Evolutionary conservation across 257 asterid genomes (phyloP).

Genomic region (Ligustrum vulgare): DNA sequence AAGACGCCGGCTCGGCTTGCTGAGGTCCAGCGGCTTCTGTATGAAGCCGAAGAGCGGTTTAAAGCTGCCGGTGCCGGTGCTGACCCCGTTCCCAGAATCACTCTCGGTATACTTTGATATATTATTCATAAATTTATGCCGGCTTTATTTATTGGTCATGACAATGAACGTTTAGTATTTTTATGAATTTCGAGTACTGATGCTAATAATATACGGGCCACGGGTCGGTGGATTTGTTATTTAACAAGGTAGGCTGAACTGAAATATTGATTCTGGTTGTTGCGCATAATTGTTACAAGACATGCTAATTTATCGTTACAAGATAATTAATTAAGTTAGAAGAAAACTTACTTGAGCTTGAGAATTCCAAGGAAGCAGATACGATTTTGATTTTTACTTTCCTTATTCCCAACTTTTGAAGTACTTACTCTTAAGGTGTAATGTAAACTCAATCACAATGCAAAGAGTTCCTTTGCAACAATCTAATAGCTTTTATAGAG

Average conservation of each 20-base stretch:
- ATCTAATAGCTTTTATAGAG: background rate
- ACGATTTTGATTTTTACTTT: background rate
- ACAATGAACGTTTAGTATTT: background rate
- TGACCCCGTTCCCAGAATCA: constrained; percentile 73
- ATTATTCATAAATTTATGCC: background rate
- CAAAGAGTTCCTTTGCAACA: background rate
- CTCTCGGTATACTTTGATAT: constrained; percentile 47
- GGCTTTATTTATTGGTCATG: background rate
- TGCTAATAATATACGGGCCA: background rate
- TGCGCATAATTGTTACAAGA: background rate
- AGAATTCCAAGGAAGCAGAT: background rate
- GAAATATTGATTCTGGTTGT: background rate
- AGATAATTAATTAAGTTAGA: background rate
- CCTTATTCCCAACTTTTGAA: background rate
- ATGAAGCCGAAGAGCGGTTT: constrained; percentile 79
- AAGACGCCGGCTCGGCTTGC: constrained; percentile 66
- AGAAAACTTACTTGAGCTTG: background rate
- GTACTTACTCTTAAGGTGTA: background rate
- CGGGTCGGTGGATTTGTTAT: background rate
- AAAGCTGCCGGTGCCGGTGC: constrained; percentile 60
- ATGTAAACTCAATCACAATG: background rate
- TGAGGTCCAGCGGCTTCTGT: constrained; percentile 72
- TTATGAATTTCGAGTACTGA: background rate
- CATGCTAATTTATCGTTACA: background rate
- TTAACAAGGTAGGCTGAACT: background rate